These are phyloP conservation scores for Xenoacremonium recifei DNA, from an alignment of 2,329 filamentous ascomycete species.

Conservation along the genomic window DNA sequence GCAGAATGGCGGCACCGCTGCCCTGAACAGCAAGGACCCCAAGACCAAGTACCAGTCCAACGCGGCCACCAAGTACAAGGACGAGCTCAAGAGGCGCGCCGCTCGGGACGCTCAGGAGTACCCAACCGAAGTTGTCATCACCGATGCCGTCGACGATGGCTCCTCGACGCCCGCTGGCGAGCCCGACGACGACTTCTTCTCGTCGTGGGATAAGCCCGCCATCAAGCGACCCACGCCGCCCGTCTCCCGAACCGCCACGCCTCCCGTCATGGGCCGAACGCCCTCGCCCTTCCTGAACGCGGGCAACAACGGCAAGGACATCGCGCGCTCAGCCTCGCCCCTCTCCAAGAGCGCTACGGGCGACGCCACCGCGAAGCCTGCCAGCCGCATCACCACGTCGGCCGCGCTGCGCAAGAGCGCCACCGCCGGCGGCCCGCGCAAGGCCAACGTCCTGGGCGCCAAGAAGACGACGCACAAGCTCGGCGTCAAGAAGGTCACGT, in stretches of 20 bases:
- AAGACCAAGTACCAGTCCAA: slow-evolving; percentile 96
- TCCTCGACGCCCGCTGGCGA: slow-evolving; percentile 78
- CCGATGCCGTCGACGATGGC: slow-evolving; percentile 69
- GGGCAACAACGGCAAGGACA: slow-evolving; percentile 64
- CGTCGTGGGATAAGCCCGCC: slow-evolving; percentile 95
- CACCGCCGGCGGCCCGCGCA: slow-evolving; percentile 64
- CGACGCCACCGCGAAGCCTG: slow-evolving; percentile 52
- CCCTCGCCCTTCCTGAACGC: slow-evolving; percentile 88
- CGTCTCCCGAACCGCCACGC: slow-evolving; percentile 84
- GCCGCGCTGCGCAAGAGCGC: slow-evolving; percentile 78
- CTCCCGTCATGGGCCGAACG: slow-evolving; percentile 75
- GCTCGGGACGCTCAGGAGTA: slow-evolving; percentile 82
- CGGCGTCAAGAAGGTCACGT: slow-evolving; percentile 86
- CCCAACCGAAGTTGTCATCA: slow-evolving; percentile 81
- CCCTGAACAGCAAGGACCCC: slow-evolving; percentile 90
- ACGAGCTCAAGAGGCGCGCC: slow-evolving; percentile 85
- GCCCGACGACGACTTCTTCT: slow-evolving; percentile 95
- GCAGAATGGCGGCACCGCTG: slow-evolving; percentile 89
- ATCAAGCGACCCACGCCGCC: slow-evolving; percentile 97
- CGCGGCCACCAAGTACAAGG: slow-evolving; percentile 96
- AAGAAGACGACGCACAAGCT: slow-evolving; percentile 80
- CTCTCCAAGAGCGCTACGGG: slow-evolving; percentile 61
- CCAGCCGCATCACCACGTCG: slow-evolving; percentile 73
- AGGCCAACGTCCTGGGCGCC: slow-evolving; percentile 79
- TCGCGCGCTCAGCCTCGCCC: slow-evolving; percentile 79